These are phyloP conservation scores for Lactifluus rugatus DNA, from an alignment of 768 basidiomycete genomes.

Conservation along the genomic window DNA sequence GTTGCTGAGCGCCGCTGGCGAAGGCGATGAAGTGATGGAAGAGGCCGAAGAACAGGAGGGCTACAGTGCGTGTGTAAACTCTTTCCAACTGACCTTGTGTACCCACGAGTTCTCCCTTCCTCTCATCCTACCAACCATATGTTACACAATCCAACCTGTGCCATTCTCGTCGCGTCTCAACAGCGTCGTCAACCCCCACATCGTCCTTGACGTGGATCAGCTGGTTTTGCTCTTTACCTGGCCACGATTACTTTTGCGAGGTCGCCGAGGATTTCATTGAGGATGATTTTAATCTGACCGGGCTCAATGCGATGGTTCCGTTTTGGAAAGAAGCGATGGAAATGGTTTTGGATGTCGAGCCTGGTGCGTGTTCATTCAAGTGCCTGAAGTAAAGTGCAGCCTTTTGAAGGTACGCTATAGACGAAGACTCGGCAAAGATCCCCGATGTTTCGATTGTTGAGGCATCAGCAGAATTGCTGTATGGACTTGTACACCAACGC, in stretches of 20 bases:
- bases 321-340: conserved; percentile 99
- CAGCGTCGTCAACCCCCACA: conserved; percentile 84
- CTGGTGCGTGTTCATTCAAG: conserved; percentile 52
- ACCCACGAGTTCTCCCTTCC: conserved; percentile 2
- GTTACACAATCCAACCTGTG: background rate
- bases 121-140: background rate
- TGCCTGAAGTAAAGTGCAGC: background rate
- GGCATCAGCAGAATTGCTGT: conserved; percentile 92
- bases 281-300: conserved; percentile 98
- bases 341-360: conserved; percentile 99
- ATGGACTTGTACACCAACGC: conserved; percentile 95
- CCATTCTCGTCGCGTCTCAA: conserved; percentile 2
- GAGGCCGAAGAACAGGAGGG: conserved; percentile 55
- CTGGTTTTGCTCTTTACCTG: conserved; percentile 92
- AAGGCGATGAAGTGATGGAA: conserved; percentile 75
- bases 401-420: conserved; percentile 29
- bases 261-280: conserved; percentile 99
- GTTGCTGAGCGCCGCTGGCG: conserved; percentile 43
- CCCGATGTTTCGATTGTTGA: conserved; percentile 99
- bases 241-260: conserved; percentile 97
- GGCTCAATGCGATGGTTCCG: conserved; percentile 89
- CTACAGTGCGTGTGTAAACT: conserved; percentile 53
- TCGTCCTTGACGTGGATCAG: conserved; percentile 92
- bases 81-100: conserved; percentile 7
- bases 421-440: conserved; percentile 91